Percentiles rank a stretch among this genome's conserved stretches.
Evolutionary conservation across 2,329 filamentous ascomycete species (phyloP).

Genomic region (Chaetomium strumarium): DNA sequence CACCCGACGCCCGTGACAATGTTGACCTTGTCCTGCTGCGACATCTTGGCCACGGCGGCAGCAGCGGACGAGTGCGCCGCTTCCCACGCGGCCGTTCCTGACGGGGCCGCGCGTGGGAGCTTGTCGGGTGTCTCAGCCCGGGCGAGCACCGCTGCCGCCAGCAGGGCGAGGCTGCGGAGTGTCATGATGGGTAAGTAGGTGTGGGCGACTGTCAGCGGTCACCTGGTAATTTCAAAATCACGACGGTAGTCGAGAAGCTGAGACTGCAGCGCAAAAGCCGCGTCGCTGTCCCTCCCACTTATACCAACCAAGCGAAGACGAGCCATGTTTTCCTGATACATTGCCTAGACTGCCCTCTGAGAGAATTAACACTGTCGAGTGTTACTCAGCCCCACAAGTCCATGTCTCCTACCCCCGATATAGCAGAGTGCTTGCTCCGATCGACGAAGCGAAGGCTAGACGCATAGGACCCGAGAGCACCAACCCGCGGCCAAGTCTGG

Average conservation of each 20-base stretch:
- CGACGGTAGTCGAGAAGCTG: too few relatives aligned
- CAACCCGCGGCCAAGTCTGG: neutral
- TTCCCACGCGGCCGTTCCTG: conserved; percentile 46
- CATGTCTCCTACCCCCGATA: conserved; percentile 7
- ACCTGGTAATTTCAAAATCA: too few relatives aligned
- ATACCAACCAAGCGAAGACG: neutral
- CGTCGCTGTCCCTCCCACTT: neutral
- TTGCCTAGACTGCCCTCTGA: conserved; percentile 15
- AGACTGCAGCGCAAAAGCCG: too few relatives aligned
- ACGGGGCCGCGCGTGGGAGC: conserved; percentile 12
- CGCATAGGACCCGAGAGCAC: conserved; percentile 1
- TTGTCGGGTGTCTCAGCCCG: conserved; percentile 14
- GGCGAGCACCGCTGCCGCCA: conserved; percentile 20
- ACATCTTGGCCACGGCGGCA: conserved; percentile 61
- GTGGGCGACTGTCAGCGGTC: too few relatives aligned
- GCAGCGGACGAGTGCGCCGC: conserved; percentile 66
- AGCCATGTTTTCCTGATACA: neutral
- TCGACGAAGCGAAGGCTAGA: conserved; percentile 14
- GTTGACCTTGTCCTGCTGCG: conserved; percentile 69
- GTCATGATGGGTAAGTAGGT: neutral
- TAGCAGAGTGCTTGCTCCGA: conserved; percentile 6
- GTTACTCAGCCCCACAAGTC: conserved; percentile 12
- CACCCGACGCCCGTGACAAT: conserved; percentile 74
- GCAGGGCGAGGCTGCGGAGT: conserved; percentile 8
- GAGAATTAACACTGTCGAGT: conserved; percentile 9